Conservation (phyloP, 192 early-diverging fungal genomes). For the Linnemannia elongata region DNA sequence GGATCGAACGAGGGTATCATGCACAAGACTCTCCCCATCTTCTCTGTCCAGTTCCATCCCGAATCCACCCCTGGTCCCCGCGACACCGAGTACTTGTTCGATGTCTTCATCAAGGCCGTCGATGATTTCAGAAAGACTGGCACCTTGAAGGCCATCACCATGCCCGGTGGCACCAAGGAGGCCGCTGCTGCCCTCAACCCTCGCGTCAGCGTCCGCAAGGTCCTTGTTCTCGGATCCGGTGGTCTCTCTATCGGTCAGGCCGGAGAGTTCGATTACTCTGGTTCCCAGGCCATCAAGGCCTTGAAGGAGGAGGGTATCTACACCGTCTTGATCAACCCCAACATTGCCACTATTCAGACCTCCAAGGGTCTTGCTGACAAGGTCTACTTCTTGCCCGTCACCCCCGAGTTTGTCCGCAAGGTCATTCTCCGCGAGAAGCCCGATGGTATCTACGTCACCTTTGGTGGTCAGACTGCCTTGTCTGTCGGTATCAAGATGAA, state of each 20-base stretch:
- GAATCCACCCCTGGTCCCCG: conserved; percentile 96
- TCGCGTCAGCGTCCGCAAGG: conserved; percentile 84
- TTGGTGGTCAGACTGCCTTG: conserved; percentile 97
- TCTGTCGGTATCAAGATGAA: conserved; percentile 94
- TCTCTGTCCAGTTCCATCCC: conserved; percentile 99
- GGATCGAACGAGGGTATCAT: conserved; percentile 99
- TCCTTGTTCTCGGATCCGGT: conserved; percentile 93
- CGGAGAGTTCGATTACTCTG: conserved; percentile 99
- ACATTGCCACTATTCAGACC: conserved; percentile 99
- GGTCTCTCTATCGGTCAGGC: conserved; percentile 97
- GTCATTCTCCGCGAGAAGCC: conserved; percentile 94
- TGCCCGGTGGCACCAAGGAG: conserved; percentile 70
- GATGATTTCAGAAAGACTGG: conserved; percentile 75
- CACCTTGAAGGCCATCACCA: conserved; percentile 81
- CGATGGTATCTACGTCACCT: conserved; percentile 95
- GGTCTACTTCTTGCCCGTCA: conserved; percentile 97
- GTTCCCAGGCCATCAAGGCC: conserved; percentile 98
- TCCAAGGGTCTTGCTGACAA: conserved; percentile 91
- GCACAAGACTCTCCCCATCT: conserved; percentile 91
- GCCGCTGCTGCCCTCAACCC: conserved; percentile 60
- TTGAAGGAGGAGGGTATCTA: conserved; percentile 92
- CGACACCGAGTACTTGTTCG: conserved; percentile 98
- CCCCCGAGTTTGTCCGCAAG: conserved; percentile 92
- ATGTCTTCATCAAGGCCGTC: conserved; percentile 89
- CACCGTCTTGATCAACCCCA: conserved; percentile 97